Percentiles rank a stretch among this genome's conserved stretches.
phyloP scores from a whole-genome alignment of 768 basidiomycete genomes.

The Chlorophyllum brunneum region DNA sequence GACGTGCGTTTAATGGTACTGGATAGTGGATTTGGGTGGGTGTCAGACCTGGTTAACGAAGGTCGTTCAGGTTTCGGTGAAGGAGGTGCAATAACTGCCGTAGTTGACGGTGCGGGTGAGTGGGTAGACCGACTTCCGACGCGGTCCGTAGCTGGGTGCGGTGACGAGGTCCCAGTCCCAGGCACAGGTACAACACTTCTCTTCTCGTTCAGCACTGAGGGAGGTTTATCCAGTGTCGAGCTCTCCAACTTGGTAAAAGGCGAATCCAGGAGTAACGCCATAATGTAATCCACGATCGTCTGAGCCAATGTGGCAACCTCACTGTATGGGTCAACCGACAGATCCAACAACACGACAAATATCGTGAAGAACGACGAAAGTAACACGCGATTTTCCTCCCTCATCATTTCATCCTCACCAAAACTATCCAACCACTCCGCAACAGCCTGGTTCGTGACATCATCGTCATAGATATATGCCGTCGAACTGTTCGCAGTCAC shows the following conservation, averaged over 20 bases:
- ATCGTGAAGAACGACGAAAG: constrained; percentile 95
- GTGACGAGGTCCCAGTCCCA: too few relatives aligned
- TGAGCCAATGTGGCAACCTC: constrained; percentile 91
- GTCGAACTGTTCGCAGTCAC: constrained; percentile 24
- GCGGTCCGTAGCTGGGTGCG: too few relatives aligned
- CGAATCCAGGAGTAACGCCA: constrained; percentile 85
- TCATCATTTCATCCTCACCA: constrained; percentile 56
- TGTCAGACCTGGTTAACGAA: constrained; percentile 52
- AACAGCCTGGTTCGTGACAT: constrained; percentile 67
- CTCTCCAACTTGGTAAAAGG: constrained; percentile 76
- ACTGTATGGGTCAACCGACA: constrained; percentile 89
- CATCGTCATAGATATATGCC: constrained; percentile 51
- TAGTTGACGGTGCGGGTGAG: neutral
- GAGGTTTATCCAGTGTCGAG: constrained; percentile 55
- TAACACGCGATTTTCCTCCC: constrained; percentile 78
- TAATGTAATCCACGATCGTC: constrained; percentile 89
- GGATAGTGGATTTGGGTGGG: constrained; percentile 56
- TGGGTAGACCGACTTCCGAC: neutral
- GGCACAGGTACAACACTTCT: too few relatives aligned
- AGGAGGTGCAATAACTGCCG: constrained; percentile 17
- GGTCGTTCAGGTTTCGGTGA: constrained; percentile 46
- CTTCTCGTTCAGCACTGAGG: too few relatives aligned
- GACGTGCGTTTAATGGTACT: constrained; percentile 72
- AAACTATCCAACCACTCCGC: constrained; percentile 76
- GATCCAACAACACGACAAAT: constrained; percentile 81